Evolutionary conservation across 2,329 filamentous ascomycete species (phyloP).

Genomic region (Rhynchosporium agropyri): DNA sequence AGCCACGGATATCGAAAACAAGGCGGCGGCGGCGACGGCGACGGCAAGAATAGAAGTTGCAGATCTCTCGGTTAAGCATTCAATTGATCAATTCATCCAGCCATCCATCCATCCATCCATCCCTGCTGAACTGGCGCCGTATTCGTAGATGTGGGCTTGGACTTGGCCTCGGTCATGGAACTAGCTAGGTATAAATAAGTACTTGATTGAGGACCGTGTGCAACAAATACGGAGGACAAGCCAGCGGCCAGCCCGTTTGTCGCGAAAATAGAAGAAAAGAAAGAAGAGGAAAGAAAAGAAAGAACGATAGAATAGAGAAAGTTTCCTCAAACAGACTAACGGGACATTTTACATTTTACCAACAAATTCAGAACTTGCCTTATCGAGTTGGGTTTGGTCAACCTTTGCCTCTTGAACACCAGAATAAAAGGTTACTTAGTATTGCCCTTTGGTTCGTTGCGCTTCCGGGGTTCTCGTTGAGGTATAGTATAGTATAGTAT

Average conservation of each 20-base stretch:
- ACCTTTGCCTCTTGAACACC: neutral
- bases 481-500: too few species aligned
- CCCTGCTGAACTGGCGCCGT: constrained; percentile 1
- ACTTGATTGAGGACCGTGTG: too few species aligned
- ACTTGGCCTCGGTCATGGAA: constrained; percentile 13
- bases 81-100: neutral
- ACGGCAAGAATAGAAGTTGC: too few species aligned
- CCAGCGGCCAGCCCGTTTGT: neutral
- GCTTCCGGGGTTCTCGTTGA: too few species aligned
- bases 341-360: neutral
- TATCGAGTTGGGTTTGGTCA: neutral
- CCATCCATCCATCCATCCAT: neutral
- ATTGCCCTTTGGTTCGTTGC: neutral
- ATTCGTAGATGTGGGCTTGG: neutral
- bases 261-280: too few species aligned
- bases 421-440: neutral
- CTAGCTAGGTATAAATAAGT: neutral
- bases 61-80: too few species aligned
- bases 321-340: constrained; percentile 8
- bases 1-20: too few species aligned
- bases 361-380: neutral
- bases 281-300: too few species aligned
- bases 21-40: too few species aligned
- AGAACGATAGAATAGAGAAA: neutral
- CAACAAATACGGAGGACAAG: neutral